These are phyloP conservation scores for Phytopythium aichiense DNA, from an alignment of 352 stramenopile species.

Conservation along the genomic window DNA sequence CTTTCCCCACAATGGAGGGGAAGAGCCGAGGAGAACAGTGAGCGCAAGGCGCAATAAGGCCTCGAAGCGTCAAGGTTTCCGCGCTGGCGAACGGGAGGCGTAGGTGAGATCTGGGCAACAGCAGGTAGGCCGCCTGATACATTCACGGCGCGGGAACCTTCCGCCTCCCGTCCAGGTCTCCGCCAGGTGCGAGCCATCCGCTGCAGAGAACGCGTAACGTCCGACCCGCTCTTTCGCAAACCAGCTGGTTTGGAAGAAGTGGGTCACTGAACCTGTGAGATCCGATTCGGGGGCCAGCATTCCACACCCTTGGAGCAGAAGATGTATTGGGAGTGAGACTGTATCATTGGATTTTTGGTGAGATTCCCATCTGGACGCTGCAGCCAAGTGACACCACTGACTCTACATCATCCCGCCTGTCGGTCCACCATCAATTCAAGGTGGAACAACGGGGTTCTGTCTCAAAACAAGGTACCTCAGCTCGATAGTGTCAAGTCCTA, in stretches of 20 bases:
- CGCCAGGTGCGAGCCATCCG: neutral
- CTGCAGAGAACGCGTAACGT: neutral
- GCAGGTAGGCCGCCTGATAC: neutral
- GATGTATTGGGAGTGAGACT: neutral
- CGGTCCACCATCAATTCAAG: too few species aligned
- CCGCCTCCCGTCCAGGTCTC: too few species aligned
- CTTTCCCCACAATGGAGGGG: neutral
- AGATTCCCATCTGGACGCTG: neutral
- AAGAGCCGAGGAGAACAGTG: neutral
- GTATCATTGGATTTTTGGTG: neutral
- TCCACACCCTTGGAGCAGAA: neutral
- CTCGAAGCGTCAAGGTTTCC: neutral
- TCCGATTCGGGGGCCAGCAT: neutral
- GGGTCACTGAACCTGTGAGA: neutral
- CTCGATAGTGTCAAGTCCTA: accelerated
- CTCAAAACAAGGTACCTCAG: too few species aligned
- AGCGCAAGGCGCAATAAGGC: neutral
- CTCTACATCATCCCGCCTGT: neutral
- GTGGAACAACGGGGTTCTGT: too few species aligned
- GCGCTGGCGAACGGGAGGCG: neutral
- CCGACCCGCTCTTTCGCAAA: neutral
- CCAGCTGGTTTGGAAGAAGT: neutral
- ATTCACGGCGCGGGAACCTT: neutral
- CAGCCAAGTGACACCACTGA: neutral
- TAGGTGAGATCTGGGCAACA: slow-evolving; percentile 1